Conservation (phyloP, 208 protist species). For the Trypanosoma theileri region DNA sequence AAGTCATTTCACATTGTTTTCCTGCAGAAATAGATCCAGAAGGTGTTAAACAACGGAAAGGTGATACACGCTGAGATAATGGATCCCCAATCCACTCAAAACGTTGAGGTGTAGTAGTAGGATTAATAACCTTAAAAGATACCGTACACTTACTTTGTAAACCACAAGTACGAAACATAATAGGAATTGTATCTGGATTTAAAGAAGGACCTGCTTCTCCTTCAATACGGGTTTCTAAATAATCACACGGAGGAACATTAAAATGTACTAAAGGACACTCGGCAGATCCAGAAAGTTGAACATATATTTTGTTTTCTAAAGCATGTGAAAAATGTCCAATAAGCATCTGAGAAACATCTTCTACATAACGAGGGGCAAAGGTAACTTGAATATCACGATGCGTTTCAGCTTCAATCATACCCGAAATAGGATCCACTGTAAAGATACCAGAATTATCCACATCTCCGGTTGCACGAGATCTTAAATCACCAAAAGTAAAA, state of each 20-base stretch:
- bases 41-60: slow-evolving; percentile 91
- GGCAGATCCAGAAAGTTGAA: slow-evolving; percentile 78
- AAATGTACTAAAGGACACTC: slow-evolving; percentile 97
- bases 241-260: slow-evolving; percentile 89
- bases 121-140: slow-evolving; percentile 95
- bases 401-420: slow-evolving; percentile 50
- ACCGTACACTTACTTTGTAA: slow-evolving; percentile 87
- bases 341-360: slow-evolving; percentile 42
- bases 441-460: slow-evolving; percentile 43
- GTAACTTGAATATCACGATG: slow-evolving; percentile 64
- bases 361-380: slow-evolving; percentile 84
- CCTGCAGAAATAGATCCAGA: slow-evolving; percentile 78
- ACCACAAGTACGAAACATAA: slow-evolving; percentile 64
- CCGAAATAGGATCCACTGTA: slow-evolving; percentile 59
- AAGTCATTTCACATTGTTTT: slow-evolving; percentile 94
- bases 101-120: slow-evolving; percentile 89
- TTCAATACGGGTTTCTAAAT: slow-evolving; percentile 73
- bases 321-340: slow-evolving; percentile 66
- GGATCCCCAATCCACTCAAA: slow-evolving; percentile 91
- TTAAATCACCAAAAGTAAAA: slow-evolving; percentile 41
- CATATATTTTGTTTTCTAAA: slow-evolving; percentile 27
- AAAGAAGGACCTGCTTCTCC: slow-evolving; percentile 42
- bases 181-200: slow-evolving; percentile 76
- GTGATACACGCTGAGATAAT: slow-evolving; percentile 33
- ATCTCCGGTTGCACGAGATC: not conserved